Percentiles rank a stretch among this genome's conserved stretches.
Conservation (phyloP, 2,329 filamentous ascomycete species). For the Colletotrichum incanum region DNA sequence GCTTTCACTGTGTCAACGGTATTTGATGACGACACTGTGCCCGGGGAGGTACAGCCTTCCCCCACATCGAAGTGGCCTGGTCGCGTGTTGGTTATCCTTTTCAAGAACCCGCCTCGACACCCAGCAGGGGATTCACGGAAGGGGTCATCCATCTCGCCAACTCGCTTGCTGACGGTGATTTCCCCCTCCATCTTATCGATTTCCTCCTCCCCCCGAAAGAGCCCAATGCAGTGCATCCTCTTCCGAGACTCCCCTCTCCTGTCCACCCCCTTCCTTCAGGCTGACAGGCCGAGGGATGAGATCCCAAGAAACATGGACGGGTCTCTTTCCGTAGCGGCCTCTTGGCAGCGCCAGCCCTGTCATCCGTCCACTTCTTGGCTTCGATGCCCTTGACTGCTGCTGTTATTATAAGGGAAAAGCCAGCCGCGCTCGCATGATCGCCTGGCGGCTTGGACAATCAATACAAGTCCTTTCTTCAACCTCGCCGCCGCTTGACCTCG, state of each 20-base stretch:
- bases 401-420: slow-evolving; percentile 40
- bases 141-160: slow-evolving; percentile 14
- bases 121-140: slow-evolving; percentile 22
- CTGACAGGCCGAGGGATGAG: slow-evolving; percentile 29
- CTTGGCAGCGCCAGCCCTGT: slow-evolving; percentile 41
- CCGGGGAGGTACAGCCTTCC: slow-evolving; percentile 2
- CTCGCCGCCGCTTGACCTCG: neutral
- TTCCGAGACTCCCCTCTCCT: neutral
- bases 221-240: slow-evolving; percentile 24
- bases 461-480: neutral
- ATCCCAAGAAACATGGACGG: slow-evolving; percentile 35
- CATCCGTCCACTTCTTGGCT: slow-evolving; percentile 38
- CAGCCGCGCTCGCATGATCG: slow-evolving; percentile 30
- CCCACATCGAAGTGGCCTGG: slow-evolving; percentile 8
- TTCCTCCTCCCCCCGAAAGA: neutral
- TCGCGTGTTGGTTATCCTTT: slow-evolving; percentile 37
- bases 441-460: slow-evolving; percentile 7
- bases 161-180: slow-evolving; percentile 23
- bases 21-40: neutral
- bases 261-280: slow-evolving; percentile 14
- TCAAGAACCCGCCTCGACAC: slow-evolving; percentile 9
- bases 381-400: slow-evolving; percentile 13
- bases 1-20: neutral
- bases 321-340: slow-evolving; percentile 36
- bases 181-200: slow-evolving; percentile 15